Evolutionary conservation across 2,329 filamentous ascomycete genomes (phyloP), one percentile per base, ranked within the genome.

Genomic region (Penicillium occitanis): DNA sequence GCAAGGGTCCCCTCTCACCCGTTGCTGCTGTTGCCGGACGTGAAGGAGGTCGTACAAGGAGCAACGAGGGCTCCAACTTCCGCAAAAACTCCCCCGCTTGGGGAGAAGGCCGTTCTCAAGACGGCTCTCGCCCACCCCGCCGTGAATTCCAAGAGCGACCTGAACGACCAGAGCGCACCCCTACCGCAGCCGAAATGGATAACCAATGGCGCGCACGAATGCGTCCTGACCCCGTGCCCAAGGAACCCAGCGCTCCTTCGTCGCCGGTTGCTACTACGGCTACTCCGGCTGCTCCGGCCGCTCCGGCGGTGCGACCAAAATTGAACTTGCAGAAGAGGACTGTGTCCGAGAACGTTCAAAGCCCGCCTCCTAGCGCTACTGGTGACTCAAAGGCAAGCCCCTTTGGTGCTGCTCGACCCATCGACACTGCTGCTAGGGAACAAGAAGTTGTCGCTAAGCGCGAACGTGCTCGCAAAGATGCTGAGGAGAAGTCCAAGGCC

Each of bases 121-220:
- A 93, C 69, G 91, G 90, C 35, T 92, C 92, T 28, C 87, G 91
- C 69, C 91, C 91, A 68, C 91, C 92, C 48, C 87, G 91, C 74
- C 88, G 90, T 73, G 91, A 93, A 72, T 91, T 91, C 76, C 65
- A 66, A 53, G 65, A 66, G 19, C 65, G 64, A 66, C 64, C 64
- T 7, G 64, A 66, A 46, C 48, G 65, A 42, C 64, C 64, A 64
- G 90, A 92, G 68, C 87, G 88, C 68, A 85, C 85, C 61, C 91
- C 91, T 25, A 98, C 91, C 65, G 95, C 95, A 48, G 91, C 95
- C 60, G 95, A 99, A 68, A 87, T 91, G 75, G 95, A 98, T 77
- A 96, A 89, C 81, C 89, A 96, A 80, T 99, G 95, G 95, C 90
- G 95, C 73, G 85, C 86, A 71, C 91, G 87, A 79, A 98, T 98